Conservation (phyloP, 768 basidiomycete species). For the Mycena vulgaris region DNA sequence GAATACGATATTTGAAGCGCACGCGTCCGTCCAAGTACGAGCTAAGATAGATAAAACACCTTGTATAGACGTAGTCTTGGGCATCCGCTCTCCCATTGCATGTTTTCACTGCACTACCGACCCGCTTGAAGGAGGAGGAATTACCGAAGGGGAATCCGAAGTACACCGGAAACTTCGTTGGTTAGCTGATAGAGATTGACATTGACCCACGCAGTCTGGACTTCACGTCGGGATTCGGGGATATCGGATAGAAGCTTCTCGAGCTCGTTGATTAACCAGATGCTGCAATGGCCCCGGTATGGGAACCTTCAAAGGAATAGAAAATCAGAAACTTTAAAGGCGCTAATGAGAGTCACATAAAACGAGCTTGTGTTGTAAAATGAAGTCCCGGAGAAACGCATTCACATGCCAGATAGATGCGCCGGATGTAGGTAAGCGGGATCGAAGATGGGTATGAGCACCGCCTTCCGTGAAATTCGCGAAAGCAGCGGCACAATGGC, state of each 20-base stretch:
- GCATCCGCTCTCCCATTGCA: no score
- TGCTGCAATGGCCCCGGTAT: slow-evolving; percentile 16
- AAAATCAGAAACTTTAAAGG: no score
- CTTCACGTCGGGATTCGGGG: neutral
- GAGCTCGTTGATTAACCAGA: slow-evolving; percentile 25
- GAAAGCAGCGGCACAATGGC: neutral
- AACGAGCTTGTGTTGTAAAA: neutral
- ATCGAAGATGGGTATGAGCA: neutral
- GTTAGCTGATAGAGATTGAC: slow-evolving; percentile 9
- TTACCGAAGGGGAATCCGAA: slow-evolving; percentile 14
- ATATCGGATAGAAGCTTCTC: neutral
- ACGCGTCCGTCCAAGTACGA: no score
- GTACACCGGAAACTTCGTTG: neutral
- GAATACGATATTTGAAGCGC: no score
- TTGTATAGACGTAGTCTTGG: no score
- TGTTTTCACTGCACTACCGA: no score
- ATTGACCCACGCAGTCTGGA: slow-evolving; percentile 13
- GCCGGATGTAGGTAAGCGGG: neutral
- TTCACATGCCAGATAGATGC: neutral
- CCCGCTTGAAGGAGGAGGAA: no score
- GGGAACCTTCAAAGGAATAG: neutral
- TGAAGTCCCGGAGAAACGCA: neutral
- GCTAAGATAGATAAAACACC: no score
- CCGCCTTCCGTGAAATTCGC: neutral
- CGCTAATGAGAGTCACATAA: neutral